Base-by-base conservation (phyloP, 108 stramenopile species). In the Seminavis robusta region DNA sequence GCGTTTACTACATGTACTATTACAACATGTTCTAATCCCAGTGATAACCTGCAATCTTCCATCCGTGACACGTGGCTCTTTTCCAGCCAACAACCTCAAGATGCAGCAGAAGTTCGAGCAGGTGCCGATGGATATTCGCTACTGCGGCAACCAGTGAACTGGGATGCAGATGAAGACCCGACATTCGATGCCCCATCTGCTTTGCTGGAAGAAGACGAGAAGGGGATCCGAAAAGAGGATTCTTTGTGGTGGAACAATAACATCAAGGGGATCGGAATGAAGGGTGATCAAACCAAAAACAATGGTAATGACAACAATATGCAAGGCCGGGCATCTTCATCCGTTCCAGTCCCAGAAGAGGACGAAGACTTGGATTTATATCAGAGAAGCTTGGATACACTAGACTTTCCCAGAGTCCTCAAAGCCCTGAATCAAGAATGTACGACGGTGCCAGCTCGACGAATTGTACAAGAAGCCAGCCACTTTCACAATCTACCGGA, bases 61-160 rank as follows among this genome's bases (percentile, higher is more conserved):
- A n/a, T n/a, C n/a, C n/a, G n/a, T n/a, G n/a, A n/a, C n/a, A n/a
- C n/a, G n/a, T n/a, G n/a, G n/a, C n/a, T n/a, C n/a, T n/a, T n/a
- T n/a, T n/a, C n/a, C n/a, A n/a, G n/a, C n/a, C n/a, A n/a, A n/a
- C n/a, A n/a, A n/a, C n/a, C n/a, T n/a, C n/a, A n/a, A n/a, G n/a
- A n/a, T n/a, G n/a, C n/a, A n/a, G n/a, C n/a, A n/a, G n/a, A n/a
- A n/a, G n/a, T n/a, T 21, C 76, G 78, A 15, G 90, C 90, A 15
- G 90, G 90, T 32, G 57, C 65, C 48, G 79, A 79, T 28, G 90
- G 90, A 23, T 87, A 79, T 63, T 83, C 81, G 8, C 6, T 91
- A 0, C 32, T 87, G 25, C 76, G 90, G 31, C 85, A 78, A 52
- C 90, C 90, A 0, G 50, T 56, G 10, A 64, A 53, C n/a, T 85